phyloP scores from a whole-genome alignment of 345 rosid genomes.

The Euphorbia pulcherrima region DNA sequence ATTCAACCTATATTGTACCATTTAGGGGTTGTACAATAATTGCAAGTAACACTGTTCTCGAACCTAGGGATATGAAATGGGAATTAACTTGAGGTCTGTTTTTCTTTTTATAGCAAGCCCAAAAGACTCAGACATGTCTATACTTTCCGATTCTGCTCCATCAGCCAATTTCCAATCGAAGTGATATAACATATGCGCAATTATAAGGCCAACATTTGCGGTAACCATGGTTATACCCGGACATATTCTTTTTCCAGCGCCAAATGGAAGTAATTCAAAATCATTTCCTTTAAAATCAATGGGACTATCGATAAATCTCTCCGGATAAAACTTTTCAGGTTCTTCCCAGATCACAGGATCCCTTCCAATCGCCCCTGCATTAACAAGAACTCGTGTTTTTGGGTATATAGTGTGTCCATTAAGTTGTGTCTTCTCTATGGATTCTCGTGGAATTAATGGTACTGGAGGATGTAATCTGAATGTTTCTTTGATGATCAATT shows the following conservation, averaged over 20 bases:
- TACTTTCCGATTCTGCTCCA: background rate
- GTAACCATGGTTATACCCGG: background rate
- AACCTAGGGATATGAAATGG: background rate
- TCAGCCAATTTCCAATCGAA: conserved; percentile 10
- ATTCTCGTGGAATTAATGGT: conserved; percentile 12
- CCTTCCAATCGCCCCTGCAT: conserved; percentile 8
- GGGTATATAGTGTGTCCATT: background rate
- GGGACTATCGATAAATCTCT: background rate
- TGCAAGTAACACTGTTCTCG: no score
- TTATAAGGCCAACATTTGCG: background rate
- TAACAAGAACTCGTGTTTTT: background rate
- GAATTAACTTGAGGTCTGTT: background rate
- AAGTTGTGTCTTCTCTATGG: background rate
- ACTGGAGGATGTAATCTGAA: conserved; percentile 5
- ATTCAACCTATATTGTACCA: no score
- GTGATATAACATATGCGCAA: conserved; percentile 2
- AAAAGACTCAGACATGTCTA: conserved; percentile 5
- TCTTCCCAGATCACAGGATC: background rate
- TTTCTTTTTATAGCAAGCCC: background rate
- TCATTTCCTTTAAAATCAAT: conserved; percentile 2
- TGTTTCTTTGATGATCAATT: conserved; percentile 9
- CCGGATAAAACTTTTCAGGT: conserved; percentile 3
- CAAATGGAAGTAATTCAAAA: conserved; percentile 11
- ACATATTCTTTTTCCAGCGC: conserved; percentile 9
- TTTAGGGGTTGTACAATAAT: no score